Evolutionary conservation across 345 rosid genomes (phyloP), one percentile per base, ranked within the genome.

Genomic region (Mangifera indica): DNA sequence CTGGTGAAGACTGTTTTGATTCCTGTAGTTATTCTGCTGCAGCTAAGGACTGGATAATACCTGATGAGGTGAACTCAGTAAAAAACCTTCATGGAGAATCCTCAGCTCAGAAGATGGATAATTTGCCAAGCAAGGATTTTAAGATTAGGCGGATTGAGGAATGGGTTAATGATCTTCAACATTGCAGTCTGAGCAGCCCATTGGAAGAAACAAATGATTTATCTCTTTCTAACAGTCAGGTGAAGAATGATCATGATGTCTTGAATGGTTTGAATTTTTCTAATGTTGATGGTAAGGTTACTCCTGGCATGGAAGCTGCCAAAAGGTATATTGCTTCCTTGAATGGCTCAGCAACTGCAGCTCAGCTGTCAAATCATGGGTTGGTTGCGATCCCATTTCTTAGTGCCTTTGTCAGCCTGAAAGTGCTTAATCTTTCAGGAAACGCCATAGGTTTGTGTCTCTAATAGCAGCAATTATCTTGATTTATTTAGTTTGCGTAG

Each of bases 101-200:
- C 69, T 79, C 83, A 10, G 67, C 56, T 79, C 74, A 40, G 40
- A 76, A 73, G 69, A 74, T 65, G 81, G 80, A 84, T 70, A 88
- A 82, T 61, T 72, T 76, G 69, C 78, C 88, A 9, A 80, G 79
- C 62, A 84, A 84, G 77, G 91, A 89, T 85, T 92, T 81, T 71
- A 95, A 85, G 81, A 60, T 86, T 34, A 92, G 85, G 88, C 87
- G 94, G 11, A 89, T 91, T 10, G 84, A 89, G 81, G 91, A 91
- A 26, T 95, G 99, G 99, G 91, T 95, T 64, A 84, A 66, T 60
- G 91, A 88, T 79, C 91, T 92, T 76, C 91, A 92, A 67, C 89
- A 85, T 63, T 88, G 84, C 71, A 69, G 71, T 69, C 77, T 89
- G 34, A 87, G 84, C 71, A 69, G 71, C 71, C 77, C 90, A 26